Base-by-base conservation (phyloP, 2,329 filamentous ascomycete species). In the Allantophomopsis cytisporea region DNA sequence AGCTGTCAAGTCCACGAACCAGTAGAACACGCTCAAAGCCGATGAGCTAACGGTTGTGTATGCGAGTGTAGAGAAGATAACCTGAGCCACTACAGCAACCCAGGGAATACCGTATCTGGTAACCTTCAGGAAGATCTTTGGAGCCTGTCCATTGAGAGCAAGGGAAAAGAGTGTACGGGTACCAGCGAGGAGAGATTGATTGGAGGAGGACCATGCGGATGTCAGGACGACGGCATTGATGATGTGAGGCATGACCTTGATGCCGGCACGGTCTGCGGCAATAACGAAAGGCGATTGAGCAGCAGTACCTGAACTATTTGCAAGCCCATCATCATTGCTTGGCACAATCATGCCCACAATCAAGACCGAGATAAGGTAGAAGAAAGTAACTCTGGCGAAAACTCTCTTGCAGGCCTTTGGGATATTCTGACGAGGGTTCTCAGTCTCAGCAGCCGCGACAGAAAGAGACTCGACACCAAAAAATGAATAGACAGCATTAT, bases 141-240 rank as follows among this genome's bases (percentile, higher is more conserved):
- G 74, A 0, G 76, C 69, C 44, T 78, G 73, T 14, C 61, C 59
- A 54, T 77, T 73, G 12, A 75, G 63, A 0, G 75, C 74, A 39
- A 80, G 59, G 4, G 68, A 71, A 45, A 75, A 73, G 5, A 79
- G 60, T 23, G 74, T 71, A 36, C 76, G 66, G 1, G 73, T 75
- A 18, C 73, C 74, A 1, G 71, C 62, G 33, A 67, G 61, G 28
- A 87, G 62, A 51, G 70, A 73, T 47, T 80, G 75, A 47, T 86
- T 86, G 0, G 72, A 76, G 0, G 80, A 69, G 0, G 80, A 84
- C 60, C 74, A 79, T 0, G 78, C 80, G 0, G 78, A 81, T 0
- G 77, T 83, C 47, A 87, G 67, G 47, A 88, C 78, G 20, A 87
- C 66, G 30, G 80, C 82, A 54, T 89, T 89, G 58, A 88, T 77